phyloP scores from a whole-genome alignment of 2,329 filamentous ascomycete genomes.

The Botrytis cinerea region DNA sequence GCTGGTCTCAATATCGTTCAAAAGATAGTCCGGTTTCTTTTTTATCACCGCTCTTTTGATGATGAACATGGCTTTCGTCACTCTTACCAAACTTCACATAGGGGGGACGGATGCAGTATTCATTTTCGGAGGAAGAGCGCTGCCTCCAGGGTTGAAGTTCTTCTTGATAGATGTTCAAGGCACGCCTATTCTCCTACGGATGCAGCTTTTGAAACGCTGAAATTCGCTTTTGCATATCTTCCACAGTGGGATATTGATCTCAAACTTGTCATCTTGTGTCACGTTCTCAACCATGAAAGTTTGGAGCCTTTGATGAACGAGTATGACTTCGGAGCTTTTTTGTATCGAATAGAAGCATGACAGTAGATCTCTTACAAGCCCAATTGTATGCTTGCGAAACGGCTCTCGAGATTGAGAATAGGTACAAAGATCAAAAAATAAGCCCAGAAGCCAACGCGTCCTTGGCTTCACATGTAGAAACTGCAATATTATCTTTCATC shows the following conservation, averaged over 20 bases:
- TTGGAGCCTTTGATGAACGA: neutral
- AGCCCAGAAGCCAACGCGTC: neutral
- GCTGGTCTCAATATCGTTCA: neutral
- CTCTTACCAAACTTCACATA: neutral
- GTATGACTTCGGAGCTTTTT: neutral
- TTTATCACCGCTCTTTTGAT: neutral
- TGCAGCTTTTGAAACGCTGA: neutral
- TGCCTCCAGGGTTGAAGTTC: too few relatives aligned
- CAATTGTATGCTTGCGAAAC: too few relatives aligned
- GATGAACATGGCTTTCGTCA: neutral
- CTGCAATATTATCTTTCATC: too few relatives aligned
- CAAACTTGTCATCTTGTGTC: too few relatives aligned
- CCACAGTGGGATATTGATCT: neutral
- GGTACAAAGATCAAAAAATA: too few relatives aligned
- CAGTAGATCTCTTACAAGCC: neutral
- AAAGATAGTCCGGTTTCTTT: neutral
- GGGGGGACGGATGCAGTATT: neutral
- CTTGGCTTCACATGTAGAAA: neutral
- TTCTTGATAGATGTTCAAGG: neutral
- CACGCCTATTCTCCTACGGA: rapidly evolving
- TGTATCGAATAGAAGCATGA: neutral
- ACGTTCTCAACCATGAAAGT: neutral
- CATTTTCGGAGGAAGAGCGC: neutral
- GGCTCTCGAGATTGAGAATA: neutral
- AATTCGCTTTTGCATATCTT: neutral